Conservation (phyloP, 345 rosid genomes). For the Melaleuca alternifolia region DNA sequence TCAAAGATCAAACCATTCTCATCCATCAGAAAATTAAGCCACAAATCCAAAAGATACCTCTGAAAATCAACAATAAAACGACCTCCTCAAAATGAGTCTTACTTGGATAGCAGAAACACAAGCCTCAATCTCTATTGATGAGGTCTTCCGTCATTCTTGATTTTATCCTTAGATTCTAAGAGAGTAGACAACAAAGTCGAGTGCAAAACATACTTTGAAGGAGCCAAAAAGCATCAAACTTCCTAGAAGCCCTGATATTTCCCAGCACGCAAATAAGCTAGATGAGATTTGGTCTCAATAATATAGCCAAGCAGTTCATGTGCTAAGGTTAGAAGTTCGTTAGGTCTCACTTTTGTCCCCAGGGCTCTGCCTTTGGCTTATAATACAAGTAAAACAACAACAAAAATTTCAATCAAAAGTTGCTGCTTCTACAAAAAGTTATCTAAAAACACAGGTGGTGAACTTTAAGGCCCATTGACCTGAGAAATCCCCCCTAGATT, state of each 20-base stretch:
- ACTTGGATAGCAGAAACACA: neutral
- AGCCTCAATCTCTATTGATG: neutral
- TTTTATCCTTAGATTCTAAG: neutral
- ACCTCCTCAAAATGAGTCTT: neutral
- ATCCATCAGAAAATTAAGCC: neutral
- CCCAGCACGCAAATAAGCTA: neutral
- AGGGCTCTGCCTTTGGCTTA: neutral
- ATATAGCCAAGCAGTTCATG: neutral
- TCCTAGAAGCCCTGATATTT: neutral
- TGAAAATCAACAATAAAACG: neutral
- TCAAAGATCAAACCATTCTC: neutral
- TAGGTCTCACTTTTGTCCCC: neutral
- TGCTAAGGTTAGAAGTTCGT: neutral
- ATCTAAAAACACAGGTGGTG: neutral
- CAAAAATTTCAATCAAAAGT: neutral
- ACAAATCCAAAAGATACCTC: neutral
- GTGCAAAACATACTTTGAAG: neutral
- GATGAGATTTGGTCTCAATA: neutral
- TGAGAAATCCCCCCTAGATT: conserved; percentile 6
- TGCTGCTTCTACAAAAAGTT: neutral
- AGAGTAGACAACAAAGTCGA: neutral
- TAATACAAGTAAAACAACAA: neutral
- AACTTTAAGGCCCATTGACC: neutral
- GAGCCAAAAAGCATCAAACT: neutral
- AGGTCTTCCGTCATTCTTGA: neutral